Base-by-base conservation (phyloP, 805 yeast genomes). In the Zygoascus flipseniorum region DNA sequence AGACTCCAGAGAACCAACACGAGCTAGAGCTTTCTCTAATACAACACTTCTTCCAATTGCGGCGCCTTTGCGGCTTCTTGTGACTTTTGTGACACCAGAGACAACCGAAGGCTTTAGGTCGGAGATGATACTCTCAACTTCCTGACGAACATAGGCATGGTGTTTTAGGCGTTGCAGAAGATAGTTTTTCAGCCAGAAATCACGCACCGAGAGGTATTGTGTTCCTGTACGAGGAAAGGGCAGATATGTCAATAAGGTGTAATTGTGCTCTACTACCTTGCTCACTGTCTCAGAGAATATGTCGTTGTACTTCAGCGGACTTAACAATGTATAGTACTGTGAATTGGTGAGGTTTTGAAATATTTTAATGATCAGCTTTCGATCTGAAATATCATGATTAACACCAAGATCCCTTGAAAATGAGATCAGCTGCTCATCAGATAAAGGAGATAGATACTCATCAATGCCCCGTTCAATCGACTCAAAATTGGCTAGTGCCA, bases 401-500 rank as follows among this genome's bases (percentile, higher is more conserved):
- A 35, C 8, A n/a, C 39, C 39, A 11, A 35, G 39, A 13, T 35
- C 16, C 16, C 39, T 35, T 11, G 44, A 16, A 42, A 42, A 42
- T 10, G 44, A 42, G 16, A 18, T 19, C 44, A 42, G 16, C 26
- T 42, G 26, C 6, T 50, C 49, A 23, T 53, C 58, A 4, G 50
- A 42, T 23, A 67, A 52, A 4, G 43, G 50, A 8, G 52, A 46
- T 10, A 67, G 51, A 46, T 58, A 57, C 51, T 66, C 68, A 4
- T 56, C 50, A 42, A 67, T 39, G 45, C 52, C 61, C 1, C 32
- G 53, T 16, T 54, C 51, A 5, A 68, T 54, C 5, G 65, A 55
- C 14, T 56, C 66, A 47, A 59, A 58, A 42, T 62, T 65, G 8
- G 67, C 51, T 41, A 65, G 54, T 5, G 69, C 62, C 31, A 67